Base-by-base conservation (phyloP, 2,329 filamentous ascomycete genomes). In the Aspergillus fructus region DNA sequence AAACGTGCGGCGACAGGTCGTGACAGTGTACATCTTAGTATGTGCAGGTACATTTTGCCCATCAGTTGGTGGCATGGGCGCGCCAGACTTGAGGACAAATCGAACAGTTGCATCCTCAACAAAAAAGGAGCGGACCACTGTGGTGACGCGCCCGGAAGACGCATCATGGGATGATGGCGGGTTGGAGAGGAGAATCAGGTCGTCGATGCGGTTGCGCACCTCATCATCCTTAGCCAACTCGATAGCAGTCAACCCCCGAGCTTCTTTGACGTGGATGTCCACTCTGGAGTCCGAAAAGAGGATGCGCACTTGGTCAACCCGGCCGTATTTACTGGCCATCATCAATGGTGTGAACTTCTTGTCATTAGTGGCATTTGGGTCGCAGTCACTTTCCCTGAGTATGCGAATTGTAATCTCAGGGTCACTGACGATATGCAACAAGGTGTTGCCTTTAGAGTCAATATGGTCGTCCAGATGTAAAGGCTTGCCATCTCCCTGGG, bases 141-240 rank as follows among this genome's bases (percentile, higher is more conserved):
- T 91, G 0, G 94, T 97, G 21, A 93, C 93, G 23, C 93, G 86
- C 4, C 89, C 89, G 64, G 96, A 91, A 9, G 83, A 80, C 11
- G 85, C 87, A 5, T 89, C 81, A 24, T 67, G 64, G 19, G 65
- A 63, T 7, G 69, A 69, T 19, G 72, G 70, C 1, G 84, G 81
- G 71, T 87, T 86, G 19, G 90, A 89, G 62, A 99, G 89, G 9
- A 99, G 78, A 1, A 93, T 88, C 61, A 99, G 80, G 71, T 99
- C 94, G 70, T 99, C 94, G 62, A 99, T 97, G 66, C 91, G 88
- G 75, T 97, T 99, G 40, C 94, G 86, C 24, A 99, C 90, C 65
- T 99, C 94, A 70, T 99, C 94, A 67, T 99, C 96, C 72, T 99
- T 99, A 49, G 96, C 94, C 47, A 99, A 82, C 74, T 99, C 94